Evolutionary conservation across 2,329 filamentous ascomycete species (phyloP).

Genomic region (Botrytis cinerea): DNA sequence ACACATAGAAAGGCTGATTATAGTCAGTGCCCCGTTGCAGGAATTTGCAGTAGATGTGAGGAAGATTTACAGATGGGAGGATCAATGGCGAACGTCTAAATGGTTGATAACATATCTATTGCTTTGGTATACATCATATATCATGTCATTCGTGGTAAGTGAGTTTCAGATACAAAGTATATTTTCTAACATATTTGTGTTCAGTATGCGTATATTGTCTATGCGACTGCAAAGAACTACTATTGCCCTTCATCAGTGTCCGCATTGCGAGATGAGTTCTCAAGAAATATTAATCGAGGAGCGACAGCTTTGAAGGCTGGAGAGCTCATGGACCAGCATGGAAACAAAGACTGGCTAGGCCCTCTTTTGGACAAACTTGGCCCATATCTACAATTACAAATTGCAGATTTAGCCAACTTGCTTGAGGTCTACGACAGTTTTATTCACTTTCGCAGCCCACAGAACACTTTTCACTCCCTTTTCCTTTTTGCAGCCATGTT

Average conservation of each 20-base stretch:
- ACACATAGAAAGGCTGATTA: constrained; percentile 43
- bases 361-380: constrained; percentile 35
- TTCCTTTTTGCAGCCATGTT: constrained; percentile 34
- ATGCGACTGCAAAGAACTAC: constrained; percentile 30
- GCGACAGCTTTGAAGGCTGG: constrained; percentile 40
- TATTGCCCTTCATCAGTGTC: constrained; percentile 28
- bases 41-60: constrained; percentile 42
- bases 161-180: background rate
- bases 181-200: background rate
- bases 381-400: constrained; percentile 43
- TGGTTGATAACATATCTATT: constrained; percentile 36
- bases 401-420: constrained; percentile 42
- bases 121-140: constrained; percentile 32
- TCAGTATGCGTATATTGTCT: constrained; percentile 33
- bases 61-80: constrained; percentile 44
- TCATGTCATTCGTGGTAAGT: constrained; percentile 34
- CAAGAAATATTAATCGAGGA: constrained; percentile 40
- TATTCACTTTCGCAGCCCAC: constrained; percentile 44
- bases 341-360: constrained; percentile 42
- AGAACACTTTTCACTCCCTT: constrained; percentile 37
- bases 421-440: constrained; percentile 44
- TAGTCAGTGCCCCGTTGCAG: constrained; percentile 44
- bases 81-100: constrained; percentile 39
- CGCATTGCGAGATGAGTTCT: constrained; percentile 34
- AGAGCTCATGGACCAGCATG: constrained; percentile 44